Evolutionary conservation across 2,329 filamentous ascomycete genomes (phyloP).

Genomic region (Diplodia mutila): DNA sequence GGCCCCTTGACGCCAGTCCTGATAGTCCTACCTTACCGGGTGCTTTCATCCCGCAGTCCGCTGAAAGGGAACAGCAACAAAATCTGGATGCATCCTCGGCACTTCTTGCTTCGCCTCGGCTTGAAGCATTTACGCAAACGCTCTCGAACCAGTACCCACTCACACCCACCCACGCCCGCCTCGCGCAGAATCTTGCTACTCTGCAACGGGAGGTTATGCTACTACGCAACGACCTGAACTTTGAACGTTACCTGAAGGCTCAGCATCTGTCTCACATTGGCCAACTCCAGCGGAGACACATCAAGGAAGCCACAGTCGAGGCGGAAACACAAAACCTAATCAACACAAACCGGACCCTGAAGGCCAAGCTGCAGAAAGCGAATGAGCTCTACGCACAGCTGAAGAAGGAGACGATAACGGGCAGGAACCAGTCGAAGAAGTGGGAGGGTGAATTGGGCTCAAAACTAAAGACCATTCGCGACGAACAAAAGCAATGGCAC

Average conservation of each 20-base stretch:
- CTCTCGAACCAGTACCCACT: conserved; percentile 29
- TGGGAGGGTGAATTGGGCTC: conserved; percentile 73
- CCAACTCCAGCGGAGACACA: conserved; percentile 72
- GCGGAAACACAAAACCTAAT: conserved; percentile 82
- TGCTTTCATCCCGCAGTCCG: conserved; percentile 39
- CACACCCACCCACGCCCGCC: conserved; percentile 38
- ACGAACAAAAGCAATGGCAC: conserved; percentile 70
- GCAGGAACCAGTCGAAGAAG: conserved; percentile 73
- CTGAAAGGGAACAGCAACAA: conserved; percentile 29
- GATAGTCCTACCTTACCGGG: conserved; percentile 68
- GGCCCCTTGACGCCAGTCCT: conserved; percentile 41
- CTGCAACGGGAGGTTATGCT: conserved; percentile 76
- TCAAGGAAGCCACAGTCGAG: conserved; percentile 76
- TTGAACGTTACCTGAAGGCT: conserved; percentile 81
- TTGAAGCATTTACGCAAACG: conserved; percentile 40
- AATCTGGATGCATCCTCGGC: neutral
- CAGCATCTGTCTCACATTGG: conserved; percentile 83
- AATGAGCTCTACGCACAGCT: conserved; percentile 71
- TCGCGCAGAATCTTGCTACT: conserved; percentile 46
- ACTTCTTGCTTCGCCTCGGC: conserved; percentile 33
- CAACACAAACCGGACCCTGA: conserved; percentile 74
- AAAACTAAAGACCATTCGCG: conserved; percentile 68
- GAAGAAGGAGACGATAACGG: conserved; percentile 72
- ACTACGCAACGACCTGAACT: conserved; percentile 78
- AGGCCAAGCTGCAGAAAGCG: conserved; percentile 72